These are phyloP conservation scores for Theobroma cacao DNA, from an alignment of 345 rosid species.

Conservation along the genomic window DNA sequence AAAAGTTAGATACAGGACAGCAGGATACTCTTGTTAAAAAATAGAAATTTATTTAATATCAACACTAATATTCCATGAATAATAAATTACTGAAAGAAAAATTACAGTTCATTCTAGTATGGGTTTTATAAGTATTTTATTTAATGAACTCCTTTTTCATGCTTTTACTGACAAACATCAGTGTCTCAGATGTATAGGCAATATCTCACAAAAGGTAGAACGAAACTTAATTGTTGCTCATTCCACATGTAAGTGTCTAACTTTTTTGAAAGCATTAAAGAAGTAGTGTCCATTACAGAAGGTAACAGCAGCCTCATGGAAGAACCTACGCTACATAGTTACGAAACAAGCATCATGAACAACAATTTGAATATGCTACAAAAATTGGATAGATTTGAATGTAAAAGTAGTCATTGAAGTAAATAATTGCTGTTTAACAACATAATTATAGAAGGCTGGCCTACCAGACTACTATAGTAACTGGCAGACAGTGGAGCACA, in stretches of 20 bases:
- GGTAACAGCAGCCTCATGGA: background rate
- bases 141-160: background rate
- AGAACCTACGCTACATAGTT: background rate
- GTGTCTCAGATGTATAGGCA: background rate
- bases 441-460: constrained; percentile 13
- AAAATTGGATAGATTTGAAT: background rate
- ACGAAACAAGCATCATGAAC: constrained; percentile 6
- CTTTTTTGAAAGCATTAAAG: background rate
- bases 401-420: background rate
- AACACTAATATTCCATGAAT: background rate
- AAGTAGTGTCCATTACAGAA: background rate
- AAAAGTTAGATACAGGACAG: background rate
- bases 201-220: background rate
- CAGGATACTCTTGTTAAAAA: background rate
- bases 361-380: background rate
- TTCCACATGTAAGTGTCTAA: background rate
- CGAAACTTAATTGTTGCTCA: background rate
- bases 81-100: background rate
- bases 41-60: background rate
- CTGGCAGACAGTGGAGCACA: constrained; percentile 73
- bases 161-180: background rate
- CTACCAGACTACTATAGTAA: constrained; percentile 65
- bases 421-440: background rate
- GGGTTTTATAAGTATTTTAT: background rate
- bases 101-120: background rate